Evolutionary conservation across 2,329 filamentous ascomycete species (phyloP).

Genomic region (Aspergillus sp.): DNA sequence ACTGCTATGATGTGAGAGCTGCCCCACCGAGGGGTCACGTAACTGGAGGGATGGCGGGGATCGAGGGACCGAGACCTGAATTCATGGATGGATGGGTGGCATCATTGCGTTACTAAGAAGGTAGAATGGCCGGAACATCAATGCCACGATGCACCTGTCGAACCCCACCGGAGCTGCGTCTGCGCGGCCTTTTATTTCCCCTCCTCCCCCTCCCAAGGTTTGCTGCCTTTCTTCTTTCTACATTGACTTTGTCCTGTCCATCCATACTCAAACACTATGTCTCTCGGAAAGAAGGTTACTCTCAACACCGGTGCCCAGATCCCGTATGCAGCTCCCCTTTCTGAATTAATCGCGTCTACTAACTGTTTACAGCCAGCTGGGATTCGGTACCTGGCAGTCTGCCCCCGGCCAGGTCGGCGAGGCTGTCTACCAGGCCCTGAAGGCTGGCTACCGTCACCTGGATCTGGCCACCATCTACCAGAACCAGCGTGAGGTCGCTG

Average conservation of each 20-base stretch:
- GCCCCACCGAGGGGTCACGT: too few relatives aligned
- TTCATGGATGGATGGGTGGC: background rate
- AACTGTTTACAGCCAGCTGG: conserved; percentile 31
- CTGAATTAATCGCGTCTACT: background rate
- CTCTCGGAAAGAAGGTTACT: conserved; percentile 40
- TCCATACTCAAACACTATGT: conserved; percentile 28
- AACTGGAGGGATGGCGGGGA: background rate
- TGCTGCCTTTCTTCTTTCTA: background rate
- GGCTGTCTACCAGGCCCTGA: conserved; percentile 40
- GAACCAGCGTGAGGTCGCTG: conserved; percentile 39
- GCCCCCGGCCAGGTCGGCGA: conserved; percentile 40
- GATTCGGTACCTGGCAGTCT: conserved; percentile 44
- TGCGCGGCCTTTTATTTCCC: conserved; percentile 9
- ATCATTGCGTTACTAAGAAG: background rate
- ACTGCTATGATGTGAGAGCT: background rate
- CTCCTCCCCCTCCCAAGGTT: background rate
- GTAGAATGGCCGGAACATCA: background rate
- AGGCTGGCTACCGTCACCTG: conserved; percentile 42
- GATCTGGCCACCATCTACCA: conserved; percentile 43
- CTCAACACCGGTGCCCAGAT: conserved; percentile 40
- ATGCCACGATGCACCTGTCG: background rate
- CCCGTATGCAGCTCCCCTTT: conserved; percentile 28
- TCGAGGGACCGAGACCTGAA: background rate
- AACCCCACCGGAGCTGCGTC: conserved; percentile 17
- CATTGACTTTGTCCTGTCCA: background rate